These are phyloP conservation scores for Trametes villosa DNA, from an alignment of 768 basidiomycete genomes.

Conservation along the genomic window DNA sequence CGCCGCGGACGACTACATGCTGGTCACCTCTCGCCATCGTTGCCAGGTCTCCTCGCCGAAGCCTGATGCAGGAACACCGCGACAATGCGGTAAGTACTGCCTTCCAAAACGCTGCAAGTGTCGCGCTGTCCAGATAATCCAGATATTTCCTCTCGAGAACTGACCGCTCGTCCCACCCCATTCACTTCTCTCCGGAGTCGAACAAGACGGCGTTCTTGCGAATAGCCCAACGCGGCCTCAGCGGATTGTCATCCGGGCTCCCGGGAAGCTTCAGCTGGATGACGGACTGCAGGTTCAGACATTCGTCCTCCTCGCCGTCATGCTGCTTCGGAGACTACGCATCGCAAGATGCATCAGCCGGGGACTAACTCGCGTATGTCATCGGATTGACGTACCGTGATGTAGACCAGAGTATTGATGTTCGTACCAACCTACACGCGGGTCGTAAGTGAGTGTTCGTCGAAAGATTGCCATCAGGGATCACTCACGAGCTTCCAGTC, in stretches of 20 bases:
- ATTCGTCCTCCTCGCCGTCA: slow-evolving; percentile 1
- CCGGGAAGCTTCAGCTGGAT: not conserved
- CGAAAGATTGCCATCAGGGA: not conserved
- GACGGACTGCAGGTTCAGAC: not conserved
- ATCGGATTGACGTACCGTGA: not conserved
- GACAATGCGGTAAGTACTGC: too few relatives aligned
- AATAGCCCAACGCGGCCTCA: not conserved
- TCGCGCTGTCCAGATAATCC: too few relatives aligned
- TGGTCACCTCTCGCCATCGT: too few relatives aligned
- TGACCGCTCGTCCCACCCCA: too few relatives aligned
- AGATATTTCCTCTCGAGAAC: too few relatives aligned
- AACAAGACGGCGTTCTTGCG: slow-evolving; percentile 4
- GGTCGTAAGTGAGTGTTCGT: not conserved
- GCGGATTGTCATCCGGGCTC: not conserved
- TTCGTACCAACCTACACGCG: not conserved
- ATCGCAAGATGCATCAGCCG: not conserved
- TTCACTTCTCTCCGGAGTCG: not conserved
- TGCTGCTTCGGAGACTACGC: not conserved
- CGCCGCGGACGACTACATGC: too few relatives aligned
- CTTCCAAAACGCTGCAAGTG: too few relatives aligned
- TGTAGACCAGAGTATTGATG: not conserved
- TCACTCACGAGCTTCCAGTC: not conserved
- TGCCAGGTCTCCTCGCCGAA: too few relatives aligned
- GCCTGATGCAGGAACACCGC: too few relatives aligned
- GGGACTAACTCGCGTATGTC: not conserved